phyloP scores from a whole-genome alignment of 805 yeast species.

The Lipomyces lipofer region DNA sequence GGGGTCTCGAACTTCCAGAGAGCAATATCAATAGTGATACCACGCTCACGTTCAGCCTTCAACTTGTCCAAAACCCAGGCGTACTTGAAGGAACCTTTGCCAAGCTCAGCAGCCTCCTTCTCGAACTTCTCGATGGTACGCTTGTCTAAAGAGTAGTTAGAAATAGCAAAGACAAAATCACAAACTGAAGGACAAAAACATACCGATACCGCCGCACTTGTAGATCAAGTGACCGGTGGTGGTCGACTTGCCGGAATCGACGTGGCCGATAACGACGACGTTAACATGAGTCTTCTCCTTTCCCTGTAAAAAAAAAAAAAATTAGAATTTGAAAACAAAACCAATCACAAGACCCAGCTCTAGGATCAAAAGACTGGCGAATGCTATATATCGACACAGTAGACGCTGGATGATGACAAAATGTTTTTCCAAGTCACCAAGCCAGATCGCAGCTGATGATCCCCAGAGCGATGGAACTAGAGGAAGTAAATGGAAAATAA shows the following conservation, averaged over 20 bases:
- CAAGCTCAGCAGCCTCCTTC: conserved; percentile 96
- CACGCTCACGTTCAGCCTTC: conserved; percentile 96
- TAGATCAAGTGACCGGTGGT: conserved; percentile 98
- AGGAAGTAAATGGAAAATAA: conserved; percentile 4
- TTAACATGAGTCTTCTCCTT: conserved; percentile 79
- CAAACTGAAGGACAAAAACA: too few relatives aligned
- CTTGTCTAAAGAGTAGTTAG: too few relatives aligned
- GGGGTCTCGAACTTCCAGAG: conserved; percentile 92
- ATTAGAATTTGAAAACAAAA: neutral
- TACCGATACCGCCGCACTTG: conserved; percentile 98
- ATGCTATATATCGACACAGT: too few relatives aligned
- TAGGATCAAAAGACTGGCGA: too few relatives aligned
- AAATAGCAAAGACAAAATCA: too few relatives aligned
- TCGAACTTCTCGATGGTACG: conserved; percentile 98
- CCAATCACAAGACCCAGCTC: too few relatives aligned
- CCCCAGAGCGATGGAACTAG: too few relatives aligned
- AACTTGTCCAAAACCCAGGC: conserved; percentile 97
- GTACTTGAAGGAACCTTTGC: conserved; percentile 90
- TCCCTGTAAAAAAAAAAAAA: conserved; percentile 27
- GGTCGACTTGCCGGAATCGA: conserved; percentile 99
- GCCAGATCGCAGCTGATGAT: too few relatives aligned
- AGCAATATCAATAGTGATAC: conserved; percentile 94
- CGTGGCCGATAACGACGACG: conserved; percentile 99
- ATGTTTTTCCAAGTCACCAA: too few relatives aligned
- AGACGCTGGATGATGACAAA: too few relatives aligned